Percentiles rank a stretch among this genome's conserved stretches.
Evolutionary conservation across 1,139 yeast species (phyloP).

Genomic region (Saccharomycopsis hybrid): DNA sequence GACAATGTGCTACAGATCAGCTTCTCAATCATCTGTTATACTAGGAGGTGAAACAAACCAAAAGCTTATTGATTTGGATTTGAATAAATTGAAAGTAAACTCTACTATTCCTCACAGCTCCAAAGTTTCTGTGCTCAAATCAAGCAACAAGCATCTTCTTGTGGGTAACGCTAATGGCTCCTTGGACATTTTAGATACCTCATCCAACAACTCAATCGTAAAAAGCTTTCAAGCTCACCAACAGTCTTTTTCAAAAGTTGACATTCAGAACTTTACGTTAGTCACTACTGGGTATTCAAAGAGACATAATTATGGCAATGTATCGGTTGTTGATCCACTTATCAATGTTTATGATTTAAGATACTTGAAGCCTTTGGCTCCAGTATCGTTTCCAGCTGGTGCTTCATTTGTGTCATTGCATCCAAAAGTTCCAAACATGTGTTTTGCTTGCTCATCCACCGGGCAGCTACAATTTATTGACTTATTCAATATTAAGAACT

Average conservation of each 20-base stretch:
- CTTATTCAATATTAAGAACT: conserved; percentile 66
- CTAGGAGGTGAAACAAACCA: conserved; percentile 40
- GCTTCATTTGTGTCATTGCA: conserved; percentile 81
- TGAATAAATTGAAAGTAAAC: conserved; percentile 38
- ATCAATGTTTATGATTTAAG: conserved; percentile 80
- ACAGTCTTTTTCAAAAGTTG: conserved; percentile 71
- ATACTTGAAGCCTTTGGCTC: conserved; percentile 66
- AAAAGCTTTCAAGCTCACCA: conserved; percentile 67
- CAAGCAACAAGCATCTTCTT: conserved; percentile 44
- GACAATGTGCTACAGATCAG: conserved; percentile 29
- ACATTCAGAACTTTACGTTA: conserved; percentile 66
- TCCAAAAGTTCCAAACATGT: conserved; percentile 77
- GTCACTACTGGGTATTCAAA: conserved; percentile 79
- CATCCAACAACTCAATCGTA: conserved; percentile 42
- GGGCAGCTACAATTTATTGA: conserved; percentile 89
- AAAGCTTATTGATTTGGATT: conserved; percentile 52
- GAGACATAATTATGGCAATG: conserved; percentile 39
- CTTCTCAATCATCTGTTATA: conserved; percentile 22
- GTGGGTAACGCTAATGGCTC: conserved; percentile 65
- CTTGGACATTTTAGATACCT: conserved; percentile 73
- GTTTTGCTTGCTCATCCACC: conserved; percentile 62
- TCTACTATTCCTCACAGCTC: conserved; percentile 35
- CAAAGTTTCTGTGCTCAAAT: conserved; percentile 34
- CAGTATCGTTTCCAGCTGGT: conserved; percentile 85
- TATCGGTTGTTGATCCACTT: conserved; percentile 59